These are phyloP conservation scores for Pyrenophora graminea DNA, from an alignment of 2,329 filamentous ascomycete genomes.

Conservation along the genomic window DNA sequence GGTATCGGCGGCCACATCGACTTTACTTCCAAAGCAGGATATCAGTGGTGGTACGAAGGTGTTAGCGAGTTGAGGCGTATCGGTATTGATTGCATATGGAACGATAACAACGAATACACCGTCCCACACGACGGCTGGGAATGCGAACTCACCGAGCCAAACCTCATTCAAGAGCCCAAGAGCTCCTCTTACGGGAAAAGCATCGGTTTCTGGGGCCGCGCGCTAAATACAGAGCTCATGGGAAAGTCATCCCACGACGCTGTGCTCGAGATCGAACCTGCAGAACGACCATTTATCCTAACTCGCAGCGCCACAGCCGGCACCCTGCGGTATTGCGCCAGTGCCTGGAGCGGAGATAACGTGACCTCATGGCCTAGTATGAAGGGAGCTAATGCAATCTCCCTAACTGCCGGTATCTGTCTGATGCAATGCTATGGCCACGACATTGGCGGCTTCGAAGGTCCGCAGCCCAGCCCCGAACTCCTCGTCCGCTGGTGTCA, in stretches of 20 bases:
- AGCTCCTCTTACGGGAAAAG: conserved; percentile 49
- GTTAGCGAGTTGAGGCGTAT: conserved; percentile 64
- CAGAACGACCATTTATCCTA: conserved; percentile 67
- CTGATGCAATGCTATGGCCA: conserved; percentile 72
- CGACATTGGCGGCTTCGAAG: conserved; percentile 77
- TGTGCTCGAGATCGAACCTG: conserved; percentile 61
- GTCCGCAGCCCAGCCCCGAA: conserved; percentile 71
- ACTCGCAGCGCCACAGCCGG: conserved; percentile 73
- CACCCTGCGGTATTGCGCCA: conserved; percentile 71
- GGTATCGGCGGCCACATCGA: conserved; percentile 73
- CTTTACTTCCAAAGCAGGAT: conserved; percentile 70
- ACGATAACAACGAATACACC: conserved; percentile 78
- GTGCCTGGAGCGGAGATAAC: conserved; percentile 76
- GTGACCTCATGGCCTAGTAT: conserved; percentile 74
- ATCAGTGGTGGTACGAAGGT: conserved; percentile 73
- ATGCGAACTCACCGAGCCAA: conserved; percentile 58
- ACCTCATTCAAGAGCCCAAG: conserved; percentile 32
- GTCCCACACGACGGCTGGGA: conserved; percentile 69
- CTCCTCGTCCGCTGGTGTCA: conserved; percentile 75
- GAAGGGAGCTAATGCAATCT: conserved; percentile 71
- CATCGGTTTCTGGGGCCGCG: conserved; percentile 71
- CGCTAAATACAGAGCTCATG: conserved; percentile 71
- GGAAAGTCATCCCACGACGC: conserved; percentile 73
- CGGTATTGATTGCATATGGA: conserved; percentile 77
- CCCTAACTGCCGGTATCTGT: conserved; percentile 69